A percentile compares a stretch with the other conserved stretches of the same genome.
Conservation (phyloP, 192 early-diverging fungal species). For the Umbelopsis sp. region DNA sequence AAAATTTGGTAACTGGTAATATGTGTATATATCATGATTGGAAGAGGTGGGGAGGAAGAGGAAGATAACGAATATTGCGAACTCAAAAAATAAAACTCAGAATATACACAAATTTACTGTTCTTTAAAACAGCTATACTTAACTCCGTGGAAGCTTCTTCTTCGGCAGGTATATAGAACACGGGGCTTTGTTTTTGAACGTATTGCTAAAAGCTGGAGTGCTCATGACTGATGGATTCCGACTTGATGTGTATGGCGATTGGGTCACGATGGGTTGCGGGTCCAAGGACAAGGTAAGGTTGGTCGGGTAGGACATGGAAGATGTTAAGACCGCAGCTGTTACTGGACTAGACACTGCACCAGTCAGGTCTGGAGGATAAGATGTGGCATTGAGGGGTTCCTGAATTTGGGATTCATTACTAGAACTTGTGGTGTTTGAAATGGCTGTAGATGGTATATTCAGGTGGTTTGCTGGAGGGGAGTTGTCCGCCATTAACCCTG, state of each 20-base stretch:
- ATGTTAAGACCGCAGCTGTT: no score
- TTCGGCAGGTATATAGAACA: slow-evolving; percentile 1
- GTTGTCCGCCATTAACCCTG: background rate
- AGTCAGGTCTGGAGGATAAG: no score
- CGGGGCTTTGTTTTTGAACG: background rate
- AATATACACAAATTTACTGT: background rate
- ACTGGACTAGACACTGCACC: no score
- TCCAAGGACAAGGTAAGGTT: no score
- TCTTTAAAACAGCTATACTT: background rate
- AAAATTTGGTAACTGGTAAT: slow-evolving; percentile 22
- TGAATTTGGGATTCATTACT: no score
- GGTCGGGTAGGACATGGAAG: no score
- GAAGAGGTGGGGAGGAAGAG: background rate
- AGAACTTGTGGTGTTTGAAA: background rate
- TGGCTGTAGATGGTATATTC: background rate
- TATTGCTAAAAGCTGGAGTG: background rate
- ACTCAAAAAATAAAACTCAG: background rate
- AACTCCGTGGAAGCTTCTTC: background rate
- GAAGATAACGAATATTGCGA: background rate
- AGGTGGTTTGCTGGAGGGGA: background rate
- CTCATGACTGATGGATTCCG: background rate
- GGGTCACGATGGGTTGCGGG: no score
- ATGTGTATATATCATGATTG: slow-evolving; percentile 9
- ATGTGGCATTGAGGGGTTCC: no score
- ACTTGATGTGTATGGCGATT: background rate